Base-by-base conservation (phyloP, 1,139 yeast species). In the Wickerhamomyces sp. region DNA sequence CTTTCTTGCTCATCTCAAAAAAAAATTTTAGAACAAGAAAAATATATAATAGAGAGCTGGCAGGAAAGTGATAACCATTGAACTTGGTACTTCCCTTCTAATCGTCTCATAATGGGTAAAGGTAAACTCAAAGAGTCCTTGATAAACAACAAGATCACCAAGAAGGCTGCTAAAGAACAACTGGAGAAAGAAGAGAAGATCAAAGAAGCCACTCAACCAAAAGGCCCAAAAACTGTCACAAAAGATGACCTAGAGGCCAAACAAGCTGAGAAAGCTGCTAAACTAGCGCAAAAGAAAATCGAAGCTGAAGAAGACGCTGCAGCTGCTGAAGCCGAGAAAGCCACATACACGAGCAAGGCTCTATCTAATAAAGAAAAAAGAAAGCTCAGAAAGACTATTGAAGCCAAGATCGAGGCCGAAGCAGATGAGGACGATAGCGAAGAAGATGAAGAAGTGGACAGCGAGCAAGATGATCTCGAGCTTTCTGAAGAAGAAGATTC, bases 331-430 rank as follows among this genome's bases (percentile, higher is more conserved):
- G 10, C 10, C 10, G 9, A 7, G 10, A 19, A 19, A 19, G 21
- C 7, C 21, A 10, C 7, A 8, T 10, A 8, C 7, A 19, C 7
- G 21, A 69, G 79, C 47, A 52, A 56, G 28, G 54, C 58, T 17
- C 47, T 66, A 44, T 78, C 86, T 33, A 78, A 77, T 61, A 81
- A 78, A 50, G 86, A 78, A 36, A 70, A 68, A 55, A 74, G 86
- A 61, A 66, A 68, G 55, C 60, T 78, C 58, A 79, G 77, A 67
- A 78, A 78, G 58, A 55, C 65, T 41, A 30, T 43, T 12, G 23
- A 40, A 14, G 45, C 56, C 45, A 49, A 57, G 45, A 48, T 38
- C 32, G 51, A 48, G 32, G 42, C 42, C 32, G 49, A 45, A 25
- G 25, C 11, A 28, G 13, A 16, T 20, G 18, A 17, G 4, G 30